Percentiles rank a stretch among this genome's conserved stretches.
Conservation (phyloP, 1,284 basidiomycete genomes). For the Ustilago xerochloae region DNA sequence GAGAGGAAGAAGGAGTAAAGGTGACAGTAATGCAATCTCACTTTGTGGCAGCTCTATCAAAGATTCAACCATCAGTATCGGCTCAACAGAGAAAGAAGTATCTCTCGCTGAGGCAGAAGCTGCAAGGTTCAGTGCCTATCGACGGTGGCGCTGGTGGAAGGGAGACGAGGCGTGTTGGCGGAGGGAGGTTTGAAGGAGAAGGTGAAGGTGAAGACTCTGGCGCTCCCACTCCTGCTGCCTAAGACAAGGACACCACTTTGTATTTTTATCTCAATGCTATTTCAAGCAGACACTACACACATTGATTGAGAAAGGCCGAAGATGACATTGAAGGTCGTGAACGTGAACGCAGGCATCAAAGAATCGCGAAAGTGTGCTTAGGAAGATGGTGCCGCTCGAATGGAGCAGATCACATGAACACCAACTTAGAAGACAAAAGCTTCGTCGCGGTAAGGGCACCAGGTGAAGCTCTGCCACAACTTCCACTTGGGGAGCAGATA, state of each 20-base stretch:
- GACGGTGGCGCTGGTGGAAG: constrained; percentile 11
- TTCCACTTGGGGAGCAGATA: constrained; percentile 6
- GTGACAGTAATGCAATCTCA: constrained; percentile 72
- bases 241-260: constrained; percentile 1
- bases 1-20: constrained; percentile 16
- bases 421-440: constrained; percentile 12
- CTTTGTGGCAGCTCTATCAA: constrained; percentile 80
- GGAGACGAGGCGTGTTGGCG: constrained; percentile 2
- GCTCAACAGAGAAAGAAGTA: constrained; percentile 83
- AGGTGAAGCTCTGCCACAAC: neutral
- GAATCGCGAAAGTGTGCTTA: neutral
- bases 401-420: neutral
- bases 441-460: constrained; percentile 22
- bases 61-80: constrained; percentile 88
- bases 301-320: neutral
- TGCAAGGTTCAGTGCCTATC: constrained; percentile 45
- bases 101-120: constrained; percentile 38
- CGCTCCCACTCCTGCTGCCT: constrained; percentile 20
- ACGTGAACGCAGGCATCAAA: neutral
- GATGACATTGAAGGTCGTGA: neutral
- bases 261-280: constrained; percentile 1
- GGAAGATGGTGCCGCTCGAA: neutral
- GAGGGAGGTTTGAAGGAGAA: constrained; percentile 13
- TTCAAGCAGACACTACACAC: neutral
- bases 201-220: neutral